phyloP scores from a whole-genome alignment of 2,329 filamentous ascomycete species.

The Elsinoe necatrix region DNA sequence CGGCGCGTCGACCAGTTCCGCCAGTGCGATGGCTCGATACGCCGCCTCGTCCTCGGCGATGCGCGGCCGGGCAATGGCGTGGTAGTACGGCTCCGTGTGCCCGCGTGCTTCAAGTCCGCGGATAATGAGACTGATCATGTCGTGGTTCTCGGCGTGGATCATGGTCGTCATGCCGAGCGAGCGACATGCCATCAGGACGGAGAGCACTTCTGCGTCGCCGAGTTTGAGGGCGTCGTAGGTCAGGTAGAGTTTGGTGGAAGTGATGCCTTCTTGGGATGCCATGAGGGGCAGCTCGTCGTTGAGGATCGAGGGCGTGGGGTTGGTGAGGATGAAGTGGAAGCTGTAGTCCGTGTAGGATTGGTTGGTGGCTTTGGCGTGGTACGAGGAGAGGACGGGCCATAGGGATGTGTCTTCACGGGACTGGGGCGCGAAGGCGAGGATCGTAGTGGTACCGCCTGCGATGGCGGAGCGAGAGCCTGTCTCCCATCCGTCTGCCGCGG shows the following conservation, averaged over 20 bases:
- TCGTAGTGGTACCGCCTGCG: constrained; percentile 51
- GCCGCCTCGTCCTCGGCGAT: constrained; percentile 43
- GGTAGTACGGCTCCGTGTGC: constrained; percentile 37
- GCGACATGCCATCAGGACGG: constrained; percentile 42
- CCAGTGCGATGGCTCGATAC: constrained; percentile 44
- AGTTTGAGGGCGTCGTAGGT: constrained; percentile 45
- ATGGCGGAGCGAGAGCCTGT: constrained; percentile 48
- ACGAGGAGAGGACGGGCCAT: constrained; percentile 39
- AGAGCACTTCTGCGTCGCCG: constrained; percentile 42
- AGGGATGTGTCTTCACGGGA: constrained; percentile 39
- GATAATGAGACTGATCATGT: constrained; percentile 39
- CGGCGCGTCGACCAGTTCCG: constrained; percentile 43
- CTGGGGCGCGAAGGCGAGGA: constrained; percentile 51
- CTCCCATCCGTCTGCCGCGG: constrained; percentile 39
- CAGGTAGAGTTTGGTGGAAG: constrained; percentile 47
- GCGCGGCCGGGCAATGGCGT: constrained; percentile 39
- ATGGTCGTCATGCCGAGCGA: constrained; percentile 41
- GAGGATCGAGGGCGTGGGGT: constrained; percentile 37
- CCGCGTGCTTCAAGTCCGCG: constrained; percentile 34
- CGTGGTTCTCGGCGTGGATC: constrained; percentile 43
- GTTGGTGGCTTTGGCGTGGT: constrained; percentile 37
- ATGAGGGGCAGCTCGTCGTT: constrained; percentile 36
- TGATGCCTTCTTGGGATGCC: constrained; percentile 36
- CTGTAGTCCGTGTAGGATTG: constrained; percentile 50
- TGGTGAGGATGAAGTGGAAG: constrained; percentile 46